Base-by-base conservation (phyloP, 2,329 filamentous ascomycete genomes). In the Chaetomiaceae sp. region DNA sequence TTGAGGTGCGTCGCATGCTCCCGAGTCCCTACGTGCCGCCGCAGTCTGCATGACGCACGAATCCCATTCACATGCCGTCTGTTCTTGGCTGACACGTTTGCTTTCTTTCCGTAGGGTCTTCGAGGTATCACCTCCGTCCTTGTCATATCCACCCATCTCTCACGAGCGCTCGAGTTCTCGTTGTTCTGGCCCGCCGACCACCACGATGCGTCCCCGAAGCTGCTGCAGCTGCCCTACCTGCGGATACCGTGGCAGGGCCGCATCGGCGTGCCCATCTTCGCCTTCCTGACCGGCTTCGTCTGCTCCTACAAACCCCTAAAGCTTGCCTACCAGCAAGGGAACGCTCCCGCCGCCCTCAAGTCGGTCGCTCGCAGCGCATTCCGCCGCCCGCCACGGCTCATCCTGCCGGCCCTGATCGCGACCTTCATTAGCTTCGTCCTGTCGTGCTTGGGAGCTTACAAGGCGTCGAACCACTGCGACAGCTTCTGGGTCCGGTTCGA, bases 241-340 rank as follows among this genome's bases (percentile, higher is more conserved):
- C 75, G 76, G n/a, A 67, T 79, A n/a, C 73, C 74, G 25, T 75
- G 70, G 66, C 75, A 79, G 60, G 76, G 76, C 39, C 71, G 75
- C 19, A 71, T 78, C 25, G 76, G 75, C 38, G 76, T 79, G 30
- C 76, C 75, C 52, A 77, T 78, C 62, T 79, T 79, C 57, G 74
- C 75, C 44, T 77, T 79, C 56, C 65, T 79, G 47, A 79, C 76
- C 1, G 76, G 76, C 51, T 79, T 78, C 55, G 76, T 79, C 19
- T 78, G 75, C 61, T 75, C 75, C 23, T 67, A 79, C 51, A 79
- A 79, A 60, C 76, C 76, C 2, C 63, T 79, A 13, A 75, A 74
- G 60, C 71, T 74, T 39, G 71, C 73, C 30, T 64, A 63, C 17
- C 72, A 73, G 30, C 68, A 71, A 8, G 70, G 72, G 35, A 72